Percentiles rank a stretch among this genome's conserved stretches.
These are phyloP conservation scores for Talaromyces sp. DNA, from an alignment of 2,329 filamentous ascomycete species.

Conservation along the genomic window DNA sequence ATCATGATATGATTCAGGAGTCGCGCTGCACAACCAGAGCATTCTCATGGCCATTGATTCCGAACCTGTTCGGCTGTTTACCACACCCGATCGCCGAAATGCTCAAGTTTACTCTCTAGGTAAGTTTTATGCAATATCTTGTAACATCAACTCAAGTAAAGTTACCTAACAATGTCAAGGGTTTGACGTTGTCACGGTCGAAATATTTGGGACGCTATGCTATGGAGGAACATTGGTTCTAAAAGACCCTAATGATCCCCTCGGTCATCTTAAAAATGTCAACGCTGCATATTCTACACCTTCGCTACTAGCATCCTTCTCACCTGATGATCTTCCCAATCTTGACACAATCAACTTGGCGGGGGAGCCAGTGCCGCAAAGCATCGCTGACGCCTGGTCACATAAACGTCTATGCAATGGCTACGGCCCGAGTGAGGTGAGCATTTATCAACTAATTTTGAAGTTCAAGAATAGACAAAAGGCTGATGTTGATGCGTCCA, in stretches of 20 bases:
- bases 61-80: neutral
- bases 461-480: constrained; percentile 16
- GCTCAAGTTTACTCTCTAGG: constrained; percentile 39
- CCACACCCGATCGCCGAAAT: constrained; percentile 25
- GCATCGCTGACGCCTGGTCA: constrained; percentile 35
- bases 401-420: constrained; percentile 38
- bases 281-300: constrained; percentile 41
- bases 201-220: constrained; percentile 38
- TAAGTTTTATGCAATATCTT: too few relatives aligned
- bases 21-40: too few relatives aligned
- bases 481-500: constrained; percentile 38
- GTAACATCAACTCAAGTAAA: too few relatives aligned
- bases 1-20: too few relatives aligned
- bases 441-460: neutral
- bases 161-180: constrained; percentile 15
- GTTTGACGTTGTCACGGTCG: constrained; percentile 45
- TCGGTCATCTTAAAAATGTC: constrained; percentile 30
- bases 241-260: constrained; percentile 23
- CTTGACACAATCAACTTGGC: constrained; percentile 34
- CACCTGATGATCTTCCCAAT: constrained; percentile 31
- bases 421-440: constrained; percentile 46
- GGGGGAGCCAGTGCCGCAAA: constrained; percentile 38
- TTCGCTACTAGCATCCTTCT: constrained; percentile 33
- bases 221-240: constrained; percentile 29
- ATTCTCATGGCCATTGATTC: too few relatives aligned